Evolutionary conservation across 2,329 filamentous ascomycete species (phyloP).

Genomic region (Penicillium paneum): DNA sequence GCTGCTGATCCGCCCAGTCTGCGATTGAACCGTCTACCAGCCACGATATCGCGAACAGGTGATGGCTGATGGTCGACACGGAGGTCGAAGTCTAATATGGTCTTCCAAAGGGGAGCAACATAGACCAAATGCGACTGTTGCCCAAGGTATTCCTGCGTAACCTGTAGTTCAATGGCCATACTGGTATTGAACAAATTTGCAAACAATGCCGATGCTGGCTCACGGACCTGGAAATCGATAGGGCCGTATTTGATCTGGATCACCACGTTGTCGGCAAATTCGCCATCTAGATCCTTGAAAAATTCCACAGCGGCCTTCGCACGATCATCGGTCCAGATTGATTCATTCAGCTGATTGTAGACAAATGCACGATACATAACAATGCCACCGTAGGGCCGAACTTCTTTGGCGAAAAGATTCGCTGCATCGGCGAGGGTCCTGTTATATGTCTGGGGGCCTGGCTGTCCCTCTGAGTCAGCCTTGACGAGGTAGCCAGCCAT

Average conservation of each 20-base stretch:
- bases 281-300: slow-evolving; percentile 61
- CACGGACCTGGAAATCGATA: slow-evolving; percentile 71
- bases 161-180: slow-evolving; percentile 62
- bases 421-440: slow-evolving; percentile 66
- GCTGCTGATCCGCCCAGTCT: slow-evolving; percentile 61
- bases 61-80: slow-evolving; percentile 57
- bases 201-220: slow-evolving; percentile 65
- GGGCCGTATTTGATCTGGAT: slow-evolving; percentile 73
- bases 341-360: slow-evolving; percentile 59
- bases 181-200: slow-evolving; percentile 49
- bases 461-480: slow-evolving; percentile 69
- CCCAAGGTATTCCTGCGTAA: slow-evolving; percentile 68
- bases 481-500: slow-evolving; percentile 68
- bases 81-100: slow-evolving; percentile 65
- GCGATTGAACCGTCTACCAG: slow-evolving; percentile 58
- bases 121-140: slow-evolving; percentile 69
- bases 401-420: slow-evolving; percentile 62
- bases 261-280: slow-evolving; percentile 68
- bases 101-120: slow-evolving; percentile 65
- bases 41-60: slow-evolving; percentile 58
- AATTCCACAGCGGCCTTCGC: slow-evolving; percentile 68
- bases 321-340: slow-evolving; percentile 64
- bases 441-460: slow-evolving; percentile 66
- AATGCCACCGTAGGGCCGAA: slow-evolving; percentile 58
- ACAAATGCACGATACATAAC: slow-evolving; percentile 72